A percentile compares a stretch with the other conserved stretches of the same genome.
phyloP scores from a whole-genome alignment of 2,329 filamentous ascomycete genomes.

The Claviceps monticola region DNA sequence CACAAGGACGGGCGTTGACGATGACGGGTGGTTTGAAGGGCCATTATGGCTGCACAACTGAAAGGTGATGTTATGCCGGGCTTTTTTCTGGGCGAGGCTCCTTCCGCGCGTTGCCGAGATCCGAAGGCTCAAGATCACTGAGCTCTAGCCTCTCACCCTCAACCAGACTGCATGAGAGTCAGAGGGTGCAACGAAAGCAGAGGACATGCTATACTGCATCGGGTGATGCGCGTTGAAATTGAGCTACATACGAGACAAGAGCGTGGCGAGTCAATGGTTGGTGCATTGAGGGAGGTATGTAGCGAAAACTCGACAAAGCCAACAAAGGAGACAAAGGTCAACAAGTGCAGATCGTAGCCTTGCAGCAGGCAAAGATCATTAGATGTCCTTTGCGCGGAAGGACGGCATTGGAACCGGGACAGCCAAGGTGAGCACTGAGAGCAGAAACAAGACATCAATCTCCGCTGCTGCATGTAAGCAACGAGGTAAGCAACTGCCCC shows the following conservation, averaged over 20 bases:
- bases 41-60: background rate
- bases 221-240: background rate
- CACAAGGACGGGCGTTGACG: background rate
- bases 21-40: conserved; percentile 1
- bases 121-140: background rate
- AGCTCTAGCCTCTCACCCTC: background rate
- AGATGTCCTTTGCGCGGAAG: background rate
- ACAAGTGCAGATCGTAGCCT: background rate
- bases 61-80: background rate
- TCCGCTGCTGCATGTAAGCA: background rate
- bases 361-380: background rate
- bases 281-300: background rate
- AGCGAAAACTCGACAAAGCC: background rate
- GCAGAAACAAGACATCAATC: background rate
- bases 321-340: background rate
- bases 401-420: background rate
- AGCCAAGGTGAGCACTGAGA: background rate
- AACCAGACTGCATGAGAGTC: background rate
- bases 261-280: background rate
- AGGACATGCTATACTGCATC: background rate
- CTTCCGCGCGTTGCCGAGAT: background rate
- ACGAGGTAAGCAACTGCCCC: background rate
- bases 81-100: background rate
- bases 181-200: background rate
- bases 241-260: background rate